Base-by-base conservation (phyloP, 2,329 filamentous ascomycete genomes). In the Colletotrichum limetticola region DNA sequence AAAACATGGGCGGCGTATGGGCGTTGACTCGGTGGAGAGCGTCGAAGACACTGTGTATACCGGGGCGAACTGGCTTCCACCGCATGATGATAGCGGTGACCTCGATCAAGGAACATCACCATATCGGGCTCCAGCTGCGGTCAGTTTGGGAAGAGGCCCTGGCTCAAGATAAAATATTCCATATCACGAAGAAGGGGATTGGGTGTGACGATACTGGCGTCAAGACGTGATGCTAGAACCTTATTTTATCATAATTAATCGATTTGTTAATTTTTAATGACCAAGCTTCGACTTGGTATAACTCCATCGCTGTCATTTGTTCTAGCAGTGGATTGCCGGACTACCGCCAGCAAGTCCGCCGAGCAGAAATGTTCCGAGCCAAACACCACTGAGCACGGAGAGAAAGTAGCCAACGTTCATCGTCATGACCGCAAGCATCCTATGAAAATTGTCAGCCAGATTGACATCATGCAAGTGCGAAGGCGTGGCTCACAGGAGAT, bases 371-470 rank as follows among this genome's bases (percentile, higher is more conserved):
- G 70, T 97, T 19, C 96, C 96, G 16, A 97, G 80, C 79, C 98
- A 98, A 2, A 93, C 89, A 35, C 94, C 94, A 0, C 87, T 91
- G 5, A 97, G 86, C 11, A 95, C 88, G 0, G 93, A 95, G 67
- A 95, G 83, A 81, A 96, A 96, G 80, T 97, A 97, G 14, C 94
- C 94, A 16, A 96, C 88, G 78, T 97, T 97, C 85, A 94, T 91
- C 1, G 94, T 95, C 94, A 97, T 98, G 79, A 97, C 93, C 11
- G 93, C 94, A 83, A 98, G 85, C 95, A 98, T 98, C 73, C 95
- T 98, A 28, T 3, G 0, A 30, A 2, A 8, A 1, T 16, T 28
- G 35, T 22, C 32, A 52, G 49, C 16, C 3, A n/a, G 42, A 24
- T 55, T 16, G 3, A 16, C 55, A 16, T 62, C 5, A 6, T 3